Evolutionary conservation across 257 asterid species (phyloP).

Genomic region (Capsicum rhomboideum): DNA sequence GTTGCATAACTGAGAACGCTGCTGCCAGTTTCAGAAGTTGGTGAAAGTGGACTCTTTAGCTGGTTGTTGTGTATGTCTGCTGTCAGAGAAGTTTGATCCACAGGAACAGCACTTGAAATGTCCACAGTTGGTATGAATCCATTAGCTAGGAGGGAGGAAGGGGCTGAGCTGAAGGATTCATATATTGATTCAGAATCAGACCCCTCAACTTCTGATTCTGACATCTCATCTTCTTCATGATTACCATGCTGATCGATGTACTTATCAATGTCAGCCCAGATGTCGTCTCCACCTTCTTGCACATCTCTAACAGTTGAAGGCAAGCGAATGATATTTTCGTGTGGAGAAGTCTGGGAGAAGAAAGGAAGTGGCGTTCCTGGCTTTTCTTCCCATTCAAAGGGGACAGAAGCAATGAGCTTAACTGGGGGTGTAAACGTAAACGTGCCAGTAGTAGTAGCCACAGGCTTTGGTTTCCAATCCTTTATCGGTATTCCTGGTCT

Average conservation of each 20-base stretch:
- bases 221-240: constrained; percentile 18
- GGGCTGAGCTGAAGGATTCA: constrained; percentile 47
- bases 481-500: constrained; percentile 71
- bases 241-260: constrained; percentile 1
- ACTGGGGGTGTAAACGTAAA: constrained; percentile 21
- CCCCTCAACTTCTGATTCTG: constrained; percentile 37
- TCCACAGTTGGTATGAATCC: constrained; percentile 29
- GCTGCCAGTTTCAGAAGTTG: constrained; percentile 46
- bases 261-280: constrained; percentile 6
- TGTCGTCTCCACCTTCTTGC: constrained; percentile 11
- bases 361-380: constrained; percentile 71
- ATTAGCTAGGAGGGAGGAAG: constrained; percentile 53
- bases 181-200: constrained; percentile 28
- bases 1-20: constrained; percentile 42
- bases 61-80: constrained; percentile 6
- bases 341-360: constrained; percentile 7
- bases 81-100: constrained; percentile 16
- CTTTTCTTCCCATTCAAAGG: constrained; percentile 86
- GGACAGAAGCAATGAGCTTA: constrained; percentile 63
- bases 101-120: constrained; percentile 37
- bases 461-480: constrained; percentile 55
- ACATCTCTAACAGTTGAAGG: constrained; percentile 20
- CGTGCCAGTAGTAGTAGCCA: background rate
- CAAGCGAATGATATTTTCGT: constrained; percentile 6
- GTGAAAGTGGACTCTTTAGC: constrained; percentile 39